Percentiles rank a stretch among this genome's conserved stretches.
Evolutionary conservation across 352 stramenopile genomes (phyloP).

Genomic region (Pythium aristosporum): DNA sequence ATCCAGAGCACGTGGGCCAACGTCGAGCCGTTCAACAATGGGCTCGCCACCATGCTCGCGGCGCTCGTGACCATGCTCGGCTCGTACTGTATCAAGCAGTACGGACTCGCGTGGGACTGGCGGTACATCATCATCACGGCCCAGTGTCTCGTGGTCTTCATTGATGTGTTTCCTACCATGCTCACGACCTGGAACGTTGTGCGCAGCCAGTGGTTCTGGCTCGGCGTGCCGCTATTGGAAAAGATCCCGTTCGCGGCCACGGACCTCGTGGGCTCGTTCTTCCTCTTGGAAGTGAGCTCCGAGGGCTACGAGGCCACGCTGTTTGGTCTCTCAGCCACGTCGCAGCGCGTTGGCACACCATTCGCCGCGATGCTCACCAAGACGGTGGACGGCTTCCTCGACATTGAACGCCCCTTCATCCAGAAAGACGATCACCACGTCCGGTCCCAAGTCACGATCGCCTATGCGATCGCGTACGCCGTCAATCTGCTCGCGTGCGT

Average conservation of each 20-base stretch:
- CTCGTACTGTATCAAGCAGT: slow-evolving; percentile 40
- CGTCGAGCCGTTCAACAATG: slow-evolving; percentile 58
- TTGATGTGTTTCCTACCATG: slow-evolving; percentile 49
- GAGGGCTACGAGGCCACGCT: slow-evolving; percentile 49
- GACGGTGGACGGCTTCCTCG: slow-evolving; percentile 47
- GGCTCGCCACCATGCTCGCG: slow-evolving; percentile 44
- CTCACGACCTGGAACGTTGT: slow-evolving; percentile 68
- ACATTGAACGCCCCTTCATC: slow-evolving; percentile 34
- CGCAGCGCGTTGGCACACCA: slow-evolving; percentile 39
- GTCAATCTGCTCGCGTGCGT: slow-evolving; percentile 45
- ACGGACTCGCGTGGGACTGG: slow-evolving; percentile 59
- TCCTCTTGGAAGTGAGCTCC: slow-evolving; percentile 49
- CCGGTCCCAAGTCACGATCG: slow-evolving; percentile 50
- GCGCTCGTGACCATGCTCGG: slow-evolving; percentile 39
- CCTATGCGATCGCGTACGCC: slow-evolving; percentile 57
- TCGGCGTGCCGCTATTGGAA: slow-evolving; percentile 53
- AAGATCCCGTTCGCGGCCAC: slow-evolving; percentile 45
- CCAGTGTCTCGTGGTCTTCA: slow-evolving; percentile 40
- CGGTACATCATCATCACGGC: slow-evolving; percentile 37
- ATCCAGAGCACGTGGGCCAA: slow-evolving; percentile 56
- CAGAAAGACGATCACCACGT: slow-evolving; percentile 29
- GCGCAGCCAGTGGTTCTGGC: slow-evolving; percentile 66
- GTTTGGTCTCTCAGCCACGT: slow-evolving; percentile 44
- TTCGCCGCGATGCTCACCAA: slow-evolving; percentile 61
- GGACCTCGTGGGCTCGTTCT: slow-evolving; percentile 44